These are phyloP conservation scores for Colletotrichum filicis DNA, from an alignment of 2,329 filamentous ascomycete genomes.

Conservation along the genomic window DNA sequence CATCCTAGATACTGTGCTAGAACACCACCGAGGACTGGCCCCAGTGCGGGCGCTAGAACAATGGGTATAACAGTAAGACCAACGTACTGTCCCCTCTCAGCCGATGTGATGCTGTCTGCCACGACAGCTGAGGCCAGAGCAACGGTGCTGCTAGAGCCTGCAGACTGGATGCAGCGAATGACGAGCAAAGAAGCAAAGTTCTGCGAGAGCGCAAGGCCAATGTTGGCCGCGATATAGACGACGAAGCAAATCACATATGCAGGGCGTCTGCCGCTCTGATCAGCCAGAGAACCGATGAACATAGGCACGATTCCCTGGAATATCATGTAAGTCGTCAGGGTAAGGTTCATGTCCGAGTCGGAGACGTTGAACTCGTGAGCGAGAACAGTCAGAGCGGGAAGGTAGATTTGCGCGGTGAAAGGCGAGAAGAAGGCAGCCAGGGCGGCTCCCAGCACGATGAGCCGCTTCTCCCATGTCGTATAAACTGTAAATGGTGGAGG, in stretches of 20 bases:
- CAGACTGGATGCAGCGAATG: constrained; percentile 65
- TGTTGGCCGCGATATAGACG: constrained; percentile 48
- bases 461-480: constrained; percentile 51
- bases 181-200: constrained; percentile 63
- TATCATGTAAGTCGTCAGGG: constrained; percentile 67
- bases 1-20: constrained; percentile 50
- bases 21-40: constrained; percentile 53
- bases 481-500: constrained; percentile 49
- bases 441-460: constrained; percentile 52
- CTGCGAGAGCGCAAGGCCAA: constrained; percentile 62
- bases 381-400: constrained; percentile 62
- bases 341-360: constrained; percentile 57
- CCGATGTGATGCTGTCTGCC: constrained; percentile 70
- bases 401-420: constrained; percentile 62
- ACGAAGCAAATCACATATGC: constrained; percentile 51
- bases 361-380: constrained; percentile 58
- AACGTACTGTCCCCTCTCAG: constrained; percentile 51
- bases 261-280: constrained; percentile 49
- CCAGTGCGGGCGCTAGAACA: constrained; percentile 55
- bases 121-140: constrained; percentile 72
- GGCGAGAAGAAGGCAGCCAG: constrained; percentile 57
- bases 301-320: constrained; percentile 70
- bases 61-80: constrained; percentile 55
- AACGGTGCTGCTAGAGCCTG: constrained; percentile 70
- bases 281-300: constrained; percentile 56